phyloP scores from a whole-genome alignment of 768 basidiomycete genomes.

The Collybia sp. region DNA sequence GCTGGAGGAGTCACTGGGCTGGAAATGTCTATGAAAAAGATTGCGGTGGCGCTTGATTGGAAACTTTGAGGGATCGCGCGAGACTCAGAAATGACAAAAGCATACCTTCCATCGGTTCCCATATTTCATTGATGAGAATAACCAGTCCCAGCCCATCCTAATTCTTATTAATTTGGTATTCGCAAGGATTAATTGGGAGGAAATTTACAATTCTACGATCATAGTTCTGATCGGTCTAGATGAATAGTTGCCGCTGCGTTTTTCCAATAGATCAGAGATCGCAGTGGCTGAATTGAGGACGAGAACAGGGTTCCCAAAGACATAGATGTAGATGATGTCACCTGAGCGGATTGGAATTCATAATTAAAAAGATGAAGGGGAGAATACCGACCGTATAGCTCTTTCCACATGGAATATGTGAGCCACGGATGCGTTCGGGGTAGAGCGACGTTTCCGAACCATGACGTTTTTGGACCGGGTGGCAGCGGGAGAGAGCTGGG shows the following conservation, averaged over 20 bases:
- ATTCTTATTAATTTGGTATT: neutral
- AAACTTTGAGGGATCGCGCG: constrained; percentile 20
- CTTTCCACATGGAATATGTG: constrained; percentile 39
- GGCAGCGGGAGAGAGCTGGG: constrained; percentile 23
- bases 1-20: constrained; percentile 9
- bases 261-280: constrained; percentile 11
- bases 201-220: constrained; percentile 36
- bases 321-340: constrained; percentile 9
- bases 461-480: constrained; percentile 37
- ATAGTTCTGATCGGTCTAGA: constrained; percentile 36
- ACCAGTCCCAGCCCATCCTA: constrained; percentile 30
- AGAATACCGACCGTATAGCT: constrained; percentile 30
- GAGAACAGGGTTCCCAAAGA: constrained; percentile 8
- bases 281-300: constrained; percentile 10
- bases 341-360: constrained; percentile 27
- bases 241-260: constrained; percentile 9
- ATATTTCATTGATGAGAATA: constrained; percentile 27
- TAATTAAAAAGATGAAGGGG: neutral
- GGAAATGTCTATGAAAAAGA: constrained; percentile 22
- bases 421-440: constrained; percentile 38
- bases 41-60: constrained; percentile 16
- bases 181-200: neutral
- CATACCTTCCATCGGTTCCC: constrained; percentile 17
- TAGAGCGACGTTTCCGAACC: constrained; percentile 25
- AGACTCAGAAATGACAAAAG: too few species aligned